Evolutionary conservation across 371 early-diverging fungal species (phyloP).

Genomic region (Rhizopus delemar): DNA sequence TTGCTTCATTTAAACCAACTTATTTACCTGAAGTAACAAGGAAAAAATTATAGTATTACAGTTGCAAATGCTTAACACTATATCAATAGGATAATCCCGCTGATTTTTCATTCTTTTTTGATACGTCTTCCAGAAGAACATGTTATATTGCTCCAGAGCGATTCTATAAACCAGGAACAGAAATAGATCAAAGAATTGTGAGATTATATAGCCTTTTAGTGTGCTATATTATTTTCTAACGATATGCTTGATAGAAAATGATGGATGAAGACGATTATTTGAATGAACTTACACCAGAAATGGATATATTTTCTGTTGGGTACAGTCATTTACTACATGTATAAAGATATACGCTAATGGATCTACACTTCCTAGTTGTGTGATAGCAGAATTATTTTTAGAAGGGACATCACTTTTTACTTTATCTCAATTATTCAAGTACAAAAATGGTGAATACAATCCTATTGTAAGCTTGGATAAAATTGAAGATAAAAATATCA

Average conservation of each 20-base stretch:
- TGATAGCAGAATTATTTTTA: constrained; percentile 91
- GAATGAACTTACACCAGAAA: constrained; percentile 69
- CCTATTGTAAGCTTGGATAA: constrained; percentile 68
- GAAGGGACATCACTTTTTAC: constrained; percentile 90
- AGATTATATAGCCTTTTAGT: neutral
- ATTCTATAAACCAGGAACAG: constrained; percentile 77
- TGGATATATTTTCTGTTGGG: constrained; percentile 96
- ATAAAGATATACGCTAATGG: neutral
- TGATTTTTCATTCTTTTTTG: constrained; percentile 93
- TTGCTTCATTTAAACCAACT: constrained; percentile 89
- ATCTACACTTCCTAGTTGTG: constrained; percentile 62
- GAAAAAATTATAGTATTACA: neutral
- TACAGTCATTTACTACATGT: constrained; percentile 22
- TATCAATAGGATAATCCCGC: constrained; percentile 83
- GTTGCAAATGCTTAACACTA: neutral
- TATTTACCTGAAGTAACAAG: constrained; percentile 79
- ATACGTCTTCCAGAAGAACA: constrained; percentile 80
- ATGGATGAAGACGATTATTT: constrained; percentile 38
- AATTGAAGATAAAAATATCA: constrained; percentile 80
- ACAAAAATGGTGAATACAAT: constrained; percentile 76
- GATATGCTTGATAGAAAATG: constrained; percentile 26
- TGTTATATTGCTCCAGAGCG: constrained; percentile 97
- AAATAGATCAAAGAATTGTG: constrained; percentile 62
- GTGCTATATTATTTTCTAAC: neutral
- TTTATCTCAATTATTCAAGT: constrained; percentile 87